Conservation (phyloP, 78 protist genomes). For the Monosiga brevicollis region DNA sequence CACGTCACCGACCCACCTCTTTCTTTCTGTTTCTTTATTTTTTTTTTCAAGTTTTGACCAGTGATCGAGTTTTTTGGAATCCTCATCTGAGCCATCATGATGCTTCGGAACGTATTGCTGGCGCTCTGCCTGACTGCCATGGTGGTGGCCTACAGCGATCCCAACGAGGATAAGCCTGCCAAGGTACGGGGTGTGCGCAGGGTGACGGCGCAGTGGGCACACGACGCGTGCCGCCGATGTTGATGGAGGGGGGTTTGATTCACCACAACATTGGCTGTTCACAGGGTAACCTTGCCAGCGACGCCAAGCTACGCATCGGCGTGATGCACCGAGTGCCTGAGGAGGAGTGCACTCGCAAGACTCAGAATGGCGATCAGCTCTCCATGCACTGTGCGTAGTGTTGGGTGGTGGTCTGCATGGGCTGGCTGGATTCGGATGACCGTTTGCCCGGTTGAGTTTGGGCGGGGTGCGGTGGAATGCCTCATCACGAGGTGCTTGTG, state of each 20-base stretch:
- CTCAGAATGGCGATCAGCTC: conserved; percentile 12
- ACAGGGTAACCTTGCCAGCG: not conserved
- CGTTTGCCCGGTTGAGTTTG: not conserved
- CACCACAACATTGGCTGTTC: no score
- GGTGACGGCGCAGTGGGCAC: no score
- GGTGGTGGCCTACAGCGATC: not conserved
- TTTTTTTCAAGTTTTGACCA: no score
- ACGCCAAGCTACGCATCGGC: not conserved
- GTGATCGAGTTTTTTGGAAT: no score
- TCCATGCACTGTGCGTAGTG: not conserved
- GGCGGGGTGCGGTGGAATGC: not conserved
- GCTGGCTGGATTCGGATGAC: not conserved
- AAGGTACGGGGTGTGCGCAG: no score
- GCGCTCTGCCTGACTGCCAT: no score
- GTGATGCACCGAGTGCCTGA: not conserved
- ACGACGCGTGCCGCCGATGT: no score
- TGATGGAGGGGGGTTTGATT: no score
- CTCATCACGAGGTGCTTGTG: not conserved
- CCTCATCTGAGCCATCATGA: no score
- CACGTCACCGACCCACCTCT: no score
- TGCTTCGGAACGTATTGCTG: no score
- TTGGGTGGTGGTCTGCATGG: not conserved
- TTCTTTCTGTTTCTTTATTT: no score
- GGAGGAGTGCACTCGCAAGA: not conserved
- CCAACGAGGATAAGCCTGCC: not conserved